Evolutionary conservation across 225 moss, liverwort and hornwort genomes (phyloP), one percentile per base, ranked within the genome.

Genomic region (Straminergon stramineum): DNA sequence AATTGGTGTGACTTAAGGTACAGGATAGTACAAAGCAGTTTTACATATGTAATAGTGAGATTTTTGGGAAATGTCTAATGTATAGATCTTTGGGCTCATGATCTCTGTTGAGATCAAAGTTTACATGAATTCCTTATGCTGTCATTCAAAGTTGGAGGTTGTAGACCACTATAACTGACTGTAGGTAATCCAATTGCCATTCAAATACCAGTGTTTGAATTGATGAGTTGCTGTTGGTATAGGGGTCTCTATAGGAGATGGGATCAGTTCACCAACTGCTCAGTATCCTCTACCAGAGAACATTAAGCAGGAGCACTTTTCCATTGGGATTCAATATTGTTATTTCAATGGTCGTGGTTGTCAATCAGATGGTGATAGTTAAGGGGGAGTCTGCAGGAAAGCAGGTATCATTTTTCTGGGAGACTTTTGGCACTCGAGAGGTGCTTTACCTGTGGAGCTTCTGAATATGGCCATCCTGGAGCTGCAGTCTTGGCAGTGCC

Each of bases 361-460:
- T 22, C 81, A 37, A 83, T 85, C 68, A 86, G 86, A 86, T 91
- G 70, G 57, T 92, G 89, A 92, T 63, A 89, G 43, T 79, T 20
- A 74, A 71, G 66, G 79, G 83, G 79, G 75, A 90, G 71, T 61
- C 70, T 92, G 93, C 92, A 99, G 99, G 94, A 95, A 96, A 85
- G 99, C 97, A 91, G 99, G 99, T 77, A 97, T 99, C 34, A 91
- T 99, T 83, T 99, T 99, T 78, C 88, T 99, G 78, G 99, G 97
- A 16, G 99, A 99, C 84, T 97, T 99, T 83, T 99, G 99, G 99
- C 99, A 99, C 90, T 92, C 97, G 65, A 91, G 99, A 91, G 99
- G 99, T 83, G 97, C 99, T 80, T 91, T 99, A 39, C 97, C 99
- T 16, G 99, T 97, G 61, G 99, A 99, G 87, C 97, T 99, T 82